Evolutionary conservation across 2,329 filamentous ascomycete species (phyloP), one percentile per base, ranked within the genome.

Genomic region (Alternaria novae-zelandiae): DNA sequence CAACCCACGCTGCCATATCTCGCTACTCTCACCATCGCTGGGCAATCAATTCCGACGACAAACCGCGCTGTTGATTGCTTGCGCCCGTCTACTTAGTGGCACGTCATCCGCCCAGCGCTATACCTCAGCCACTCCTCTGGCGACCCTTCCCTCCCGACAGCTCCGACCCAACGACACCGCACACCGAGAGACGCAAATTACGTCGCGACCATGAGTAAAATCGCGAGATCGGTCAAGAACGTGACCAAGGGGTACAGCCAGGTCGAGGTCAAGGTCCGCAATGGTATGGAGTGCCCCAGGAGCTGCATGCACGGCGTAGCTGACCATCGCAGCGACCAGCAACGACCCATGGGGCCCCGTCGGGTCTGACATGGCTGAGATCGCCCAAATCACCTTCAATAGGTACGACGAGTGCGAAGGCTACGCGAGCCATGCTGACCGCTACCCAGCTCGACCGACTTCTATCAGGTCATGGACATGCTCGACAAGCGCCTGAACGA

Each of bases 401-500:
- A 96, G 92, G 95, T 97, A 90, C 77, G 91, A 82, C 49, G 43
- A 30, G 45, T 57, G 15, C 41, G 17, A 12, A 51, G 25, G 12
- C 54, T 51, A 41, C 45, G 47, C 54, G 51, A 50, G 65, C 61
- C 61, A 65, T 70, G 70, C 76, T 80, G 69, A 79, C 68, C 46
- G 46, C 21, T 61, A 43, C 50, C 44, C 73, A 97, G 95, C 78
- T 94, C 94, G 36, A 95, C 91, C 82, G 96, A 98, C 80, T 99
- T 99, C 84, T 97, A 97, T 84, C 95, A 99, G 80, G 97, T 99
- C 75, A 97, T 99, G 91, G 96, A 99, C 81, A 99, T 99, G 93
- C 86, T 99, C 71, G 96, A 99, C 83, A 98, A 98, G 85, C 91
- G 96, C 71, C 85, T 99, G 76, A 99, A 99, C 76, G 96, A 99